Conservation (phyloP, 495 filamentous ascomycete species). For the Cryomyces minteri region DNA sequence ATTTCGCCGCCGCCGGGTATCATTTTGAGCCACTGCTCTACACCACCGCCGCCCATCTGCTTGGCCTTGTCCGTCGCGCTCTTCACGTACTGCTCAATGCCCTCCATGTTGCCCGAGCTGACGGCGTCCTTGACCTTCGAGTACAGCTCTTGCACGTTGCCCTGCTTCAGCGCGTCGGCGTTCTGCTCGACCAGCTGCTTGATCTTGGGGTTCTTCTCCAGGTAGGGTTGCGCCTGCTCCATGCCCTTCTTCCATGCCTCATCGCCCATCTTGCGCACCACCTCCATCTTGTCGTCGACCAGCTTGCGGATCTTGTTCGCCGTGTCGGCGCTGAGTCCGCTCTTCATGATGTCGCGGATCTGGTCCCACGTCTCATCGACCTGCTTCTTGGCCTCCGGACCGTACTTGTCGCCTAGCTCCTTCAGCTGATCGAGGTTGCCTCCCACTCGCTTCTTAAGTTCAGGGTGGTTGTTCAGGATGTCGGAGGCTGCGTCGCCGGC, state of each 20-base stretch:
- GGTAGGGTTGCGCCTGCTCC: slow-evolving; percentile 38
- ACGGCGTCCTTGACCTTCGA: slow-evolving; percentile 33
- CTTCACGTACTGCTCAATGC: slow-evolving; percentile 39
- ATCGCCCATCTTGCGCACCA: slow-evolving; percentile 40
- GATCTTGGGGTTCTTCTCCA: slow-evolving; percentile 47
- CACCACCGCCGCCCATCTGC: slow-evolving; percentile 16
- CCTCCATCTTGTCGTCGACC: slow-evolving; percentile 43
- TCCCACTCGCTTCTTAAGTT: slow-evolving; percentile 49
- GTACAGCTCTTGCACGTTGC: slow-evolving; percentile 34
- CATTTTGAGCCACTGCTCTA: slow-evolving; percentile 32
- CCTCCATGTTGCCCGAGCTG: slow-evolving; percentile 31
- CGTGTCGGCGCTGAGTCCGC: slow-evolving; percentile 29
- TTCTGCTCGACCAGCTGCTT: slow-evolving; percentile 47
- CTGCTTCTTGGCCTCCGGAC: slow-evolving; percentile 50
- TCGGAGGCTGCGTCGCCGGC: slow-evolving; percentile 35
- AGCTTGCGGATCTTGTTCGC: slow-evolving; percentile 34
- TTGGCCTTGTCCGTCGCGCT: slow-evolving; percentile 34
- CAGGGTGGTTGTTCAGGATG: slow-evolving; percentile 44
- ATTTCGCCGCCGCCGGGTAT: slow-evolving; percentile 35
- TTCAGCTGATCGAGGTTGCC: slow-evolving; percentile 40
- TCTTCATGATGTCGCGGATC: slow-evolving; percentile 32
- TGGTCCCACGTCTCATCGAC: slow-evolving; percentile 46
- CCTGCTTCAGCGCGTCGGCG: slow-evolving; percentile 35
- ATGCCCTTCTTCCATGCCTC: slow-evolving; percentile 44
- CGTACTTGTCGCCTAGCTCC: slow-evolving; percentile 41